Evolutionary conservation across 1,284 basidiomycete species (phyloP), one percentile per base, ranked within the genome.

Genomic region (Agaricales sp.): DNA sequence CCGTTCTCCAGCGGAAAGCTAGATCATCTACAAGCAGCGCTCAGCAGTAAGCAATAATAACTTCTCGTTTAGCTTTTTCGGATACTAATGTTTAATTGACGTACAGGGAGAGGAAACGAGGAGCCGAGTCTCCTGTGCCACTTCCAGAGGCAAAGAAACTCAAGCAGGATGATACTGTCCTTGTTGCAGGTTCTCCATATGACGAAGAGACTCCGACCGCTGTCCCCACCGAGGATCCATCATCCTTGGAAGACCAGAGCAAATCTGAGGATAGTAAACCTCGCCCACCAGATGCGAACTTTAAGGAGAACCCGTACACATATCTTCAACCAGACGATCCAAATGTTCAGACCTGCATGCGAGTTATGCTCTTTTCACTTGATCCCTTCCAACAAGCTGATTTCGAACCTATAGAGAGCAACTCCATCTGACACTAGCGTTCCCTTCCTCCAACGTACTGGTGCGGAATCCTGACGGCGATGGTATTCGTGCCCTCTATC

Each of bases 281-380:
- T 41, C 67, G 65, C 4, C 73, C 20, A 6, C 44, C 44, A 4
- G 21, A 71, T 49, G 66, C 71, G 1, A 67, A 71, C 25, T 96
- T 92, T 74, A 92, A 87, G 61, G 94, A 97, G 64, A 88, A 90
- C 62, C 92, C 93, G 0, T 95, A 87, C 64, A 89, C 83, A 0
- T 93, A 87, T 67, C 68, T 96, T 23, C 65, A 78, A 11, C 69
- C 78, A 0, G 70, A 82, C 51, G 85, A 94, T 61, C 80, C 80
- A 11, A 77, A 85, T 49, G 69, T 96, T 20, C 60, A 73, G 50
- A 69, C 71, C 18, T 86, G 83, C 77, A 73, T 85, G 87, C 89
- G 58, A 53, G 80, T 66, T 3, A 24, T 52, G 35, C 16, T 39
- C 47, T 47, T 39, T 48, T 46, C 46, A 18, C 41, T 16, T 8